These are phyloP conservation scores for Mycena chlorophos DNA, from an alignment of 768 basidiomycete genomes.

Conservation along the genomic window DNA sequence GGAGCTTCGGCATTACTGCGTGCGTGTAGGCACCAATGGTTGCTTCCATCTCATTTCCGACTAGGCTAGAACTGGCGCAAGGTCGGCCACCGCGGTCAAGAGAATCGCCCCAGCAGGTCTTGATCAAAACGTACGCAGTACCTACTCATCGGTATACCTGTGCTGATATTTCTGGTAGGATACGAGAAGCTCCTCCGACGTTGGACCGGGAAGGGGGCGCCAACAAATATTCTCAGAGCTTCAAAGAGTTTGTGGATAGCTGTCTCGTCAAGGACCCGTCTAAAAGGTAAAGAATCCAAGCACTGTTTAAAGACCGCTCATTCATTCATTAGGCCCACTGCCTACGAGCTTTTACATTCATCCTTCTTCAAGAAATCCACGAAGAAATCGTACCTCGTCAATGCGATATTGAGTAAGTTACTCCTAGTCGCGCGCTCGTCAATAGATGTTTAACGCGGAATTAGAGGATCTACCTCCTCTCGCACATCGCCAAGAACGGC, in stretches of 20 bases:
- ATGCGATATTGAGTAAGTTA: slow-evolving; percentile 63
- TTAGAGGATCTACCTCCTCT: slow-evolving; percentile 72
- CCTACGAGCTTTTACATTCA: slow-evolving; percentile 72
- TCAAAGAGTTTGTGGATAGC: slow-evolving; percentile 79
- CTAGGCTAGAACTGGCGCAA: slow-evolving; percentile 73
- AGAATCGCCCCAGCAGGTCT: slow-evolving; percentile 69
- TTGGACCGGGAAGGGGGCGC: slow-evolving; percentile 71
- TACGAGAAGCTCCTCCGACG: slow-evolving; percentile 76
- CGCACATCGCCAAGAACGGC: slow-evolving; percentile 70
- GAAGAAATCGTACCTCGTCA: slow-evolving; percentile 76
- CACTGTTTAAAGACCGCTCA: not conserved
- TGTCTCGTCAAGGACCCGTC: slow-evolving; percentile 87
- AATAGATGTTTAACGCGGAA: slow-evolving; percentile 3
- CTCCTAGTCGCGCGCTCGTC: not conserved
- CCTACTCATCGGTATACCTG: not conserved
- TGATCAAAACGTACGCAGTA: slow-evolving; percentile 67
- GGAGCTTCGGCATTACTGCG: slow-evolving; percentile 96
- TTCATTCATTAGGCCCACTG: slow-evolving; percentile 58
- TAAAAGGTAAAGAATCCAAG: slow-evolving; percentile 49
- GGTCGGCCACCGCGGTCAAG: slow-evolving; percentile 85
- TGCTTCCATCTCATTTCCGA: not conserved
- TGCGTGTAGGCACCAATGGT: not conserved
- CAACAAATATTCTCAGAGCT: slow-evolving; percentile 74
- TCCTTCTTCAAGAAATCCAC: slow-evolving; percentile 80
- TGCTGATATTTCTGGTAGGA: slow-evolving; percentile 39